Evolutionary conservation across 352 stramenopile species (phyloP).

Genomic region (Globisporangium polare): DNA sequence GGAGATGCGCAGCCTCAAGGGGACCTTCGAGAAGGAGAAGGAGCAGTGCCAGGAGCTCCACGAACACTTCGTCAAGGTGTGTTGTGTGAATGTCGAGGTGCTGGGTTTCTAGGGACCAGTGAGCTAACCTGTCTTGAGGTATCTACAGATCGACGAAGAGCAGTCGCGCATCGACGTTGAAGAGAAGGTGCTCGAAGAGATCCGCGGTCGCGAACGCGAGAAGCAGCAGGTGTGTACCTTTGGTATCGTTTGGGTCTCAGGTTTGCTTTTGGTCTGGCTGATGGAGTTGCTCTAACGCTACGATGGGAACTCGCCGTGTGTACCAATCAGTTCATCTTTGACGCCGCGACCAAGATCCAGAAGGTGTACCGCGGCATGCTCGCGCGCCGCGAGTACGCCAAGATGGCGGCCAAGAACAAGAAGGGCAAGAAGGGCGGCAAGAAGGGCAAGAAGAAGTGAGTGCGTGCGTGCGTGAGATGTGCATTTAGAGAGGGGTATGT

Average conservation of each 20-base stretch:
- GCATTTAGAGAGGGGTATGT: no score
- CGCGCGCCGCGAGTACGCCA: slow-evolving; percentile 58
- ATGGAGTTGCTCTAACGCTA: not conserved
- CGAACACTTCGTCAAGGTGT: slow-evolving; percentile 85
- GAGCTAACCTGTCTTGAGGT: not conserved
- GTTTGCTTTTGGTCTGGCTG: not conserved
- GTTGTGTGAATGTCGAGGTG: no score
- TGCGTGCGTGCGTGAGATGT: no score
- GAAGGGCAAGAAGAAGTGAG: slow-evolving; percentile 33
- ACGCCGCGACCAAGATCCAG: slow-evolving; percentile 73
- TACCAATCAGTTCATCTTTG: slow-evolving; percentile 49
- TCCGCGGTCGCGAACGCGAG: slow-evolving; percentile 61
- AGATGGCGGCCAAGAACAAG: slow-evolving; percentile 81
- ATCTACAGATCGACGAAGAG: slow-evolving; percentile 71
- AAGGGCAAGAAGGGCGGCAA: slow-evolving; percentile 67
- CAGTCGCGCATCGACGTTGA: slow-evolving; percentile 81
- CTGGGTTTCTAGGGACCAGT: no score
- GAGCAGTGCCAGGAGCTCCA: slow-evolving; percentile 67
- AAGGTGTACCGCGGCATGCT: slow-evolving; percentile 76
- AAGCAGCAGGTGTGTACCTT: slow-evolving; percentile 57
- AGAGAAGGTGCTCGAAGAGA: slow-evolving; percentile 67
- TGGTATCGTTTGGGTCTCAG: not conserved
- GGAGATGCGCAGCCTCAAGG: slow-evolving; percentile 46
- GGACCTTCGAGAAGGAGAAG: slow-evolving; percentile 39
- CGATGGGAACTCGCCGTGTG: slow-evolving; percentile 1